phyloP scores from a whole-genome alignment of 305 asterid genomes.

The Salvia sclarea region DNA sequence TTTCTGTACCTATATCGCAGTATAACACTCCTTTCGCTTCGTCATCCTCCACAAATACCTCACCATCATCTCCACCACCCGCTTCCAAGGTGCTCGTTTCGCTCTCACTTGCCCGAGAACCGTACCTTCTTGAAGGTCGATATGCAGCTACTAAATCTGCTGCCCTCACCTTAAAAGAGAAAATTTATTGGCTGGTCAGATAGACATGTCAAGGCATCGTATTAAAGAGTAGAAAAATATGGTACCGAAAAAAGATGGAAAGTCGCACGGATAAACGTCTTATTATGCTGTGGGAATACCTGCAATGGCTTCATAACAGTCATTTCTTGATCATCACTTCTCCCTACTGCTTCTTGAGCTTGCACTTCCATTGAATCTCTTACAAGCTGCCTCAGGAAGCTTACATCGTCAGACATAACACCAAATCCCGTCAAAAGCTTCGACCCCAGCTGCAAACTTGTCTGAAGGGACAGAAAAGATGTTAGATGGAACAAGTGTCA shows the following conservation, averaged over 20 bases:
- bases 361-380: conserved; percentile 92
- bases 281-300: no score
- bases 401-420: conserved; percentile 90
- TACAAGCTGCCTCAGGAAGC: conserved; percentile 71
- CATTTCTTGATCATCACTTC: conserved; percentile 49
- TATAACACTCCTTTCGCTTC: conserved; percentile 56
- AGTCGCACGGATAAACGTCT: no score
- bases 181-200: conserved; percentile 11
- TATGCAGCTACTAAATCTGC: conserved; percentile 55
- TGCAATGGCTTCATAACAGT: conserved; percentile 74
- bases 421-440: conserved; percentile 89
- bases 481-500: no score
- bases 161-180: conserved; percentile 67
- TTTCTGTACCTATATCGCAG: conserved; percentile 45
- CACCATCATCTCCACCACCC: conserved; percentile 31
- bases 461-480: conserved; percentile 45
- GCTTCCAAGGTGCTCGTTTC: conserved; percentile 28
- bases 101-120: conserved; percentile 35
- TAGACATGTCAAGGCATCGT: neutral
- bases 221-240: neutral
- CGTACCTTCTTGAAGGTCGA: conserved; percentile 29
- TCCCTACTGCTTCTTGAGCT: conserved; percentile 70
- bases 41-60: conserved; percentile 35
- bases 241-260: no score
- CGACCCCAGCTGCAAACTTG: conserved; percentile 97